These are phyloP conservation scores for Vigna radiata DNA, from an alignment of 306 rosid genomes.

Conservation along the genomic window DNA sequence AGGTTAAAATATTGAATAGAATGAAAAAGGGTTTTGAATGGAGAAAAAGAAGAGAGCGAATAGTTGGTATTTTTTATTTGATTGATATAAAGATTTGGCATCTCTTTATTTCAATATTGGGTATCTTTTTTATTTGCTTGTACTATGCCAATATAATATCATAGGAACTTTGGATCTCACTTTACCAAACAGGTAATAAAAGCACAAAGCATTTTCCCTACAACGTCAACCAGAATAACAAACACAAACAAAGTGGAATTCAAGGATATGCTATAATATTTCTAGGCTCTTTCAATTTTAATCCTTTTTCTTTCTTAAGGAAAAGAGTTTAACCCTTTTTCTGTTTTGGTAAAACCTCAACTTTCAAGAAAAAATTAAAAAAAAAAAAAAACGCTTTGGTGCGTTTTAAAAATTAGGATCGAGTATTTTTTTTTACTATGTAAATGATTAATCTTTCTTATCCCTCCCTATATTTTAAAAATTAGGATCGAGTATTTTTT, in stretches of 20 bases:
- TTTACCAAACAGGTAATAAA: slow-evolving; percentile 66
- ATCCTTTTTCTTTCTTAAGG: slow-evolving; percentile 18
- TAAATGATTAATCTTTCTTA: no score
- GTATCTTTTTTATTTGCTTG: slow-evolving; percentile 62
- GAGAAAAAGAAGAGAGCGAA: slow-evolving; percentile 30
- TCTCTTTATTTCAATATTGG: slow-evolving; percentile 48
- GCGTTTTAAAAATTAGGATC: neutral
- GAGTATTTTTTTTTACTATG: no score
- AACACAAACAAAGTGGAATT: slow-evolving; percentile 44
- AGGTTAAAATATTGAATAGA: slow-evolving; percentile 56
- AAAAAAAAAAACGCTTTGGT: no score
- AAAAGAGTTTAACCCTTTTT: slow-evolving; percentile 25
- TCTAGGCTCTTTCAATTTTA: neutral
- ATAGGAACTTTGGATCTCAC: slow-evolving; percentile 61
- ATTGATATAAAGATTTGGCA: slow-evolving; percentile 61
- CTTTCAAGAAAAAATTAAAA: neutral
- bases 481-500: no score
- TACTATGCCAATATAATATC: slow-evolving; percentile 54
- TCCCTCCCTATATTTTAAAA: no score
- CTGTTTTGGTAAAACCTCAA: neutral
- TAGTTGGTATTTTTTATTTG: slow-evolving; percentile 47
- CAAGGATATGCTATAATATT: slow-evolving; percentile 52
- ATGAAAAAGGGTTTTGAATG: slow-evolving; percentile 43
- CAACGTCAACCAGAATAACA: slow-evolving; percentile 32
- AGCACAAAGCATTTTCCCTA: slow-evolving; percentile 38